These are phyloP conservation scores for Kockiozyma suomiensis DNA, from an alignment of 805 yeast genomes.

Conservation along the genomic window DNA sequence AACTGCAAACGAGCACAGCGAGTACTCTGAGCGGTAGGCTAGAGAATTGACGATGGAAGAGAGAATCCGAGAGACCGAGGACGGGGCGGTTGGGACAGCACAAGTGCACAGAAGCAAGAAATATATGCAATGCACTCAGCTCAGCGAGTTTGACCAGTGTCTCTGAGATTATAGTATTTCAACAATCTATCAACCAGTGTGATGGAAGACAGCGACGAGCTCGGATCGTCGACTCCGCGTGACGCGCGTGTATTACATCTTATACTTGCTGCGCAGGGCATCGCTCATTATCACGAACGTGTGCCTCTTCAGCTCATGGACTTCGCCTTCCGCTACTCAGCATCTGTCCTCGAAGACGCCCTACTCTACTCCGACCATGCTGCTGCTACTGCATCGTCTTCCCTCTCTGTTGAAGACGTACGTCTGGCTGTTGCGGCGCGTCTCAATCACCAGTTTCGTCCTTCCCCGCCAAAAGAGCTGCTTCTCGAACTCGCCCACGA, in stretches of 20 bases:
- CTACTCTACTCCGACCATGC: slow-evolving; percentile 82
- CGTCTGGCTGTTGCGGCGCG: slow-evolving; percentile 91
- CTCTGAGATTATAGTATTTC: not conserved
- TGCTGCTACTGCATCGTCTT: slow-evolving; percentile 36
- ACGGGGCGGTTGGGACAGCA: slow-evolving; percentile 6
- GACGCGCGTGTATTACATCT: slow-evolving; percentile 90
- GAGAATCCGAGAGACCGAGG: not conserved
- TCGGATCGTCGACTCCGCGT: slow-evolving; percentile 55
- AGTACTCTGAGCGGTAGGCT: not conserved
- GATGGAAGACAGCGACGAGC: slow-evolving; percentile 23
- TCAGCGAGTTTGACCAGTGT: too few relatives aligned
- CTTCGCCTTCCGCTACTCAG: slow-evolving; percentile 87
- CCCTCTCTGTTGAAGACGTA: slow-evolving; percentile 83
- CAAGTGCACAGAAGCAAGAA: not conserved
- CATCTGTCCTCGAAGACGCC: slow-evolving; percentile 86
- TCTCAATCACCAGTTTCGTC: slow-evolving; percentile 94
- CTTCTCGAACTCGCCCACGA: slow-evolving; percentile 89
- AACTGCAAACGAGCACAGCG: not conserved
- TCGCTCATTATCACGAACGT: slow-evolving; percentile 89
- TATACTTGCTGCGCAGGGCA: slow-evolving; percentile 90
- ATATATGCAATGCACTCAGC: not conserved
- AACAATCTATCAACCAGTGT: not conserved
- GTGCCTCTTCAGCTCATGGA: slow-evolving; percentile 97
- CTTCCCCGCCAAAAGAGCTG: slow-evolving; percentile 91
- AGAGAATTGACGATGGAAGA: not conserved